Conservation (phyloP, 805 yeast species). For the Metschnikowia arizonensis region DNA sequence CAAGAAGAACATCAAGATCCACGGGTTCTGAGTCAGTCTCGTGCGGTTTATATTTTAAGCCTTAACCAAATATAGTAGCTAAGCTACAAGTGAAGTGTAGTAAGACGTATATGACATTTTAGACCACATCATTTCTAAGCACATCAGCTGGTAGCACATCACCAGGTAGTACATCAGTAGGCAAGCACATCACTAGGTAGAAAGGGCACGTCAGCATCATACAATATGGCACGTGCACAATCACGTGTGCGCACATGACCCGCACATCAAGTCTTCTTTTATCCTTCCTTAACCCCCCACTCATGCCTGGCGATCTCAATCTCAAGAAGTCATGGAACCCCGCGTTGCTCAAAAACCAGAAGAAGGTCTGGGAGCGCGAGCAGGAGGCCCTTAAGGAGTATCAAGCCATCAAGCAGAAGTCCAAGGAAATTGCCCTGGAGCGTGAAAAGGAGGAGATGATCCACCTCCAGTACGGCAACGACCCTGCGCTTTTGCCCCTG, state of each 20-base stretch:
- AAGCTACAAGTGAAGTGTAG: too few relatives aligned
- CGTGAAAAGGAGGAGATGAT: slow-evolving; percentile 55
- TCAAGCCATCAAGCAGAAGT: slow-evolving; percentile 56
- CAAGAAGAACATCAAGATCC: slow-evolving; percentile 96
- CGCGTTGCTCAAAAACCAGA: slow-evolving; percentile 75
- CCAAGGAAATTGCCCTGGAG: slow-evolving; percentile 60
- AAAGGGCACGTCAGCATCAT: too few relatives aligned
- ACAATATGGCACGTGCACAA: too few relatives aligned
- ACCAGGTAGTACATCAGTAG: too few relatives aligned
- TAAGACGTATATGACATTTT: too few relatives aligned
- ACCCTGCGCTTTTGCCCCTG: slow-evolving; percentile 31
- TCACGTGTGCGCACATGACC: background rate
- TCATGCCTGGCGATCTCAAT: slow-evolving; percentile 73
- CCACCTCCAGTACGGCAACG: slow-evolving; percentile 42
- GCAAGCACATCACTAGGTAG: too few relatives aligned
- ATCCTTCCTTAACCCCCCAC: background rate
- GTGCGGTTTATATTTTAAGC: background rate
- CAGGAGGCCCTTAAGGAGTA: slow-evolving; percentile 72
- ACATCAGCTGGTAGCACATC: too few relatives aligned
- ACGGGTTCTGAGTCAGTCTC: slow-evolving; percentile 69
- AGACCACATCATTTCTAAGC: too few relatives aligned
- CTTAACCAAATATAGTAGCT: slow-evolving; percentile 1
- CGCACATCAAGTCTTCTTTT: background rate
- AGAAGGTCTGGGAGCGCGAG: slow-evolving; percentile 79
- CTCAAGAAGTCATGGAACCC: slow-evolving; percentile 97